Base-by-base conservation (phyloP, 2,329 filamentous ascomycete species). In the Colletotrichum sp. region DNA sequence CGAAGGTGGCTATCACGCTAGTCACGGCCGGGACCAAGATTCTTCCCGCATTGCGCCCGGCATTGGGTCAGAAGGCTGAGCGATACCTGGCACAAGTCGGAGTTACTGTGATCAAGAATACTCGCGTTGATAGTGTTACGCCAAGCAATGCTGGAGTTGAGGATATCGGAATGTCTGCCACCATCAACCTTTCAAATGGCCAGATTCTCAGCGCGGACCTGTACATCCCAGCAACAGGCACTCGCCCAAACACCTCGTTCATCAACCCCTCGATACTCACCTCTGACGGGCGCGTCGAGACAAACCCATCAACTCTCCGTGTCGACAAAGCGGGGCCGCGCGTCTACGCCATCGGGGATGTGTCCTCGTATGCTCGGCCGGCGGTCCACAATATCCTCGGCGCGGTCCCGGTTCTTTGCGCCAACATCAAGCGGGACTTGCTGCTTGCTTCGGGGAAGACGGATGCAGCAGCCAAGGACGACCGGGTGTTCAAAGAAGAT, bases 341-440 rank as follows among this genome's bases (percentile, higher is more conserved):
- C 0, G 79, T 89, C 13, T 90, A 89, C 76, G 86, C 87, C 5
- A 78, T 89, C 48, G 87, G 88, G 18, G 87, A 90, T 78, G 86
- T 79, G 3, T 81, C 84, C 6, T 84, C 84, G 1, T 84, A 80
- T 68, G 83, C 85, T 1, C 82, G 84, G 1, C 85, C 85, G 4
- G 86, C 84, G 0, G 79, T 90, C 5, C 87, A 89, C 76, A 79
- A 81, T 26, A 84, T 88, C 24, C 74, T 86, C 5, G 78, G 79
- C 7, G 83, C 84, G 0, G 80, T 89, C 4, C 87, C 87, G 0
- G 80, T 87, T 5, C 80, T 90, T 13, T 82, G 84, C 21, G 82
- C 85, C 7, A 90, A 90, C 73, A 82, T 90, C 77, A 87, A 87
- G 79, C 84, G 84, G 1, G 89, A 90, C 79, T 72, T 90, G n/a